Evolutionary conservation across 352 stramenopile genomes (phyloP), one percentile per base, ranked within the genome.

Genomic region (Phytophthora quininea): DNA sequence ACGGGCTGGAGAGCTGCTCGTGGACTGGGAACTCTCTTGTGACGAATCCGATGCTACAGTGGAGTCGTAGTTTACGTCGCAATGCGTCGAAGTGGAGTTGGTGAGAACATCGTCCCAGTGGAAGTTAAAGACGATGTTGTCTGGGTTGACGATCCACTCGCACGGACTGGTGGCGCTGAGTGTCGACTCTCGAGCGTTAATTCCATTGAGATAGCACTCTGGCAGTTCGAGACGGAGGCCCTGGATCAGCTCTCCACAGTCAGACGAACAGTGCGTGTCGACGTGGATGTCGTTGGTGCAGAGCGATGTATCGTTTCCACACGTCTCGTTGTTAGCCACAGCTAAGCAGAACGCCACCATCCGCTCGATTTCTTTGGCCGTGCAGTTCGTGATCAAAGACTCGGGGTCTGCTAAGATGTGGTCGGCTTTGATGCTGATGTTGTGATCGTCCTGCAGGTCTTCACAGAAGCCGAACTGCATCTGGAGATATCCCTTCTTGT

Each of bases 401-500:
- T 33, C 42, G 45, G 43, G 29, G 12, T 32, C 29, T 31, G 38
- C 48, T 38, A 64, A 46, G 12, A 64, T 27, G n/a, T 64, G 37
- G 3, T 64, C 42, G 5, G 51, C 53, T 7, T 52, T 64, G 4
- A 69, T 30, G n/a, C 55, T 69, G 48, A 64, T 69, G 24, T 64
- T 64, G 1, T 33, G 40, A 10, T 35, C 47, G 40, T 69, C 19
- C 38, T 59, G 11, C 38, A 69, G 31, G 45, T 52, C 54, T 5
- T 69, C 52, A 32, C 60, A 67, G 32, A 55, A 62, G 10, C 47
- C 57, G 42, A 70, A 61, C 42, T 70, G 56, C 8, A 40, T 62
- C 5, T 12, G 51, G 7, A 62, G 57, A 37, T 64, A 42, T 48
- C 69, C 12, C 62, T 80, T 76, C 62, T 80, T 80, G 61, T 80